These are phyloP conservation scores for Rhazya stricta DNA, from an alignment of 257 asterid species.

Conservation along the genomic window DNA sequence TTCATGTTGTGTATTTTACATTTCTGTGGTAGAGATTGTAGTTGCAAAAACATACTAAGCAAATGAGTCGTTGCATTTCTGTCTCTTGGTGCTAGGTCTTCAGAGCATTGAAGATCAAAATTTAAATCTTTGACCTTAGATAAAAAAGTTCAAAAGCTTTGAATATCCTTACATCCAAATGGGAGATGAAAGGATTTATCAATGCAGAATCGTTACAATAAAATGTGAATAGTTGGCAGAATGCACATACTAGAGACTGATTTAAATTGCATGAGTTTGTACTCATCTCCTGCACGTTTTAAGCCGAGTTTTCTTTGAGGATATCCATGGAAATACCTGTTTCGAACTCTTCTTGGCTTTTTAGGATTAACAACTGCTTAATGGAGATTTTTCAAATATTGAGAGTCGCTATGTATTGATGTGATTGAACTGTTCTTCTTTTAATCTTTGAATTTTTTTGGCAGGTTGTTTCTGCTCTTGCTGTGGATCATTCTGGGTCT, in stretches of 20 bases:
- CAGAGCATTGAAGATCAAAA: background rate
- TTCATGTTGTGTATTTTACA: background rate
- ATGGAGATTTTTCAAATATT: background rate
- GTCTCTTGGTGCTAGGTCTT: background rate
- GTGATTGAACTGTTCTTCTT: constrained; percentile 7
- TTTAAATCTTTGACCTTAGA: background rate
- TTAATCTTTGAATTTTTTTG: constrained; percentile 13
- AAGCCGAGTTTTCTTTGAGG: background rate
- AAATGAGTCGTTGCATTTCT: background rate
- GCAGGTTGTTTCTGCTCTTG: constrained; percentile 88
- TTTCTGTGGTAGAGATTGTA: background rate
- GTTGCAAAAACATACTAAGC: background rate
- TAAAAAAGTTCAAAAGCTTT: background rate
- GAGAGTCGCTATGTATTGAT: background rate
- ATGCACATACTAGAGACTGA: background rate
- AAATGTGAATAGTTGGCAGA: background rate
- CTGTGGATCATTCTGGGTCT: constrained; percentile 92
- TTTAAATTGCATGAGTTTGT: background rate
- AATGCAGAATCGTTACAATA: background rate
- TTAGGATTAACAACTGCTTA: background rate
- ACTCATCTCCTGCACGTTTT: background rate
- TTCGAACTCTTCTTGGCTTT: background rate
- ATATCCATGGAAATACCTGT: background rate
- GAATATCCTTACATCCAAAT: background rate
- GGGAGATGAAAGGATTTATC: background rate